Evolutionary conservation across 352 stramenopile species (phyloP).

Genomic region (Phytophthora tentaculata): DNA sequence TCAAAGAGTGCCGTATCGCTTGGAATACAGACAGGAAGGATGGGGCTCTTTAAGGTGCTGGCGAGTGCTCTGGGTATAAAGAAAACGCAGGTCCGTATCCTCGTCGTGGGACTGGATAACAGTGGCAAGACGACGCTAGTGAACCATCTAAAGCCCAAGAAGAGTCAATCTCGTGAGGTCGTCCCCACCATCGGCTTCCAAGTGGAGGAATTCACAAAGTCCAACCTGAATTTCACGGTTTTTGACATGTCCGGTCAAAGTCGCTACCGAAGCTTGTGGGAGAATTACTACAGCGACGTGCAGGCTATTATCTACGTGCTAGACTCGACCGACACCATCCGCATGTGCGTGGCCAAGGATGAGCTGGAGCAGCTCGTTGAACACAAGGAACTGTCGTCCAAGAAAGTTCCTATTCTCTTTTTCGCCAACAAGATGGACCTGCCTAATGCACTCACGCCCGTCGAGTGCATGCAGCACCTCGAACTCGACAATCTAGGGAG

Average conservation of each 20-base stretch:
- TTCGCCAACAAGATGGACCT: constrained; percentile 92
- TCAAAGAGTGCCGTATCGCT: no score
- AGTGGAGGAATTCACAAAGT: constrained; percentile 90
- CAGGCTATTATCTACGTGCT: constrained; percentile 92
- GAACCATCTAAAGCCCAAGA: constrained; percentile 92
- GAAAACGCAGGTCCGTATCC: constrained; percentile 86
- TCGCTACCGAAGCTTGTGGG: constrained; percentile 83
- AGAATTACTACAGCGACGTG: constrained; percentile 88
- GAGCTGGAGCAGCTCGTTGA: constrained; percentile 86
- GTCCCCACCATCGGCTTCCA: constrained; percentile 92
- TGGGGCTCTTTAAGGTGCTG: constrained; percentile 90
- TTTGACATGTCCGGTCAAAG: constrained; percentile 92
- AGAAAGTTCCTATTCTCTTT: constrained; percentile 83
- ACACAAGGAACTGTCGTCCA: constrained; percentile 77
- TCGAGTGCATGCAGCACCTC: constrained; percentile 84
- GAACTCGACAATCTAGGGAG: constrained; percentile 80
- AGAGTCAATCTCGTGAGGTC: constrained; percentile 82
- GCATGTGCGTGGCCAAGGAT: constrained; percentile 88
- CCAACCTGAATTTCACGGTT: constrained; percentile 93
- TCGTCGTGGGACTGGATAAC: constrained; percentile 91
- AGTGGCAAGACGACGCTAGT: constrained; percentile 93
- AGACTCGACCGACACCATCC: constrained; percentile 87
- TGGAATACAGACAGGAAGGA: no score
- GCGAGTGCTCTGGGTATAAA: constrained; percentile 80
- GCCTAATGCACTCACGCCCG: constrained; percentile 64